Evolutionary conservation across 257 asterid genomes (phyloP).

Genomic region (Nicotiana obtusifolia): DNA sequence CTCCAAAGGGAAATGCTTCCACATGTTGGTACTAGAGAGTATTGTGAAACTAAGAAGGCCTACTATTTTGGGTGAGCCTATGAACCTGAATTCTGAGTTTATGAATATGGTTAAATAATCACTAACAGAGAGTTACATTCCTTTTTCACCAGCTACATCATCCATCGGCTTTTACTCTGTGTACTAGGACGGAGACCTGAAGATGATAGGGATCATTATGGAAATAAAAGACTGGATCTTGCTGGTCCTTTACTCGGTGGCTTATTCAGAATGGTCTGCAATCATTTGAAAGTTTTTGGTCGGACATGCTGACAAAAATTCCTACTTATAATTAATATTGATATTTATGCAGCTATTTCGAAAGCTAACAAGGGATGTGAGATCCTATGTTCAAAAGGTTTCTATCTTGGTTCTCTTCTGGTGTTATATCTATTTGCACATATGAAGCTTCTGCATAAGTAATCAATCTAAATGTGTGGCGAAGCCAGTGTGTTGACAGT

Average conservation of each 20-base stretch:
- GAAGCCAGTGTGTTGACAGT: slow-evolving; percentile 81
- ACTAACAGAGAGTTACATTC: not conserved
- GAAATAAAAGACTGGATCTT: slow-evolving; percentile 91
- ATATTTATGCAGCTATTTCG: slow-evolving; percentile 68
- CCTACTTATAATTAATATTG: not conserved
- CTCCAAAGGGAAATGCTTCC: slow-evolving; percentile 99
- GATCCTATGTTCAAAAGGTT: slow-evolving; percentile 94
- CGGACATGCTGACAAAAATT: not conserved
- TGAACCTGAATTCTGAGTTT: not conserved
- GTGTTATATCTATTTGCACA: slow-evolving; percentile 11
- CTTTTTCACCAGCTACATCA: slow-evolving; percentile 55
- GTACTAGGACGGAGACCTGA: slow-evolving; percentile 93
- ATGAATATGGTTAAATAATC: not conserved
- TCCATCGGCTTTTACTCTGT: slow-evolving; percentile 87
- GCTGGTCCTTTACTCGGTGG: slow-evolving; percentile 99
- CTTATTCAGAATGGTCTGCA: slow-evolving; percentile 82
- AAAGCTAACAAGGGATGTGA: slow-evolving; percentile 92
- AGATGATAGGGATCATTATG: slow-evolving; percentile 97
- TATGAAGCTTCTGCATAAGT: not conserved
- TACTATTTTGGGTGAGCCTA: slow-evolving; percentile 76
- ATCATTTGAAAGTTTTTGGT: not conserved
- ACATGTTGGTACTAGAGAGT: slow-evolving; percentile 90
- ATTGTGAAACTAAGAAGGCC: slow-evolving; percentile 92
- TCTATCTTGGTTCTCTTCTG: slow-evolving; percentile 14
- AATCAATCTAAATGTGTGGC: slow-evolving; percentile 8